Evolutionary conservation across 805 yeast genomes (phyloP).

Genomic region (Jamesozyma lodderae): DNA sequence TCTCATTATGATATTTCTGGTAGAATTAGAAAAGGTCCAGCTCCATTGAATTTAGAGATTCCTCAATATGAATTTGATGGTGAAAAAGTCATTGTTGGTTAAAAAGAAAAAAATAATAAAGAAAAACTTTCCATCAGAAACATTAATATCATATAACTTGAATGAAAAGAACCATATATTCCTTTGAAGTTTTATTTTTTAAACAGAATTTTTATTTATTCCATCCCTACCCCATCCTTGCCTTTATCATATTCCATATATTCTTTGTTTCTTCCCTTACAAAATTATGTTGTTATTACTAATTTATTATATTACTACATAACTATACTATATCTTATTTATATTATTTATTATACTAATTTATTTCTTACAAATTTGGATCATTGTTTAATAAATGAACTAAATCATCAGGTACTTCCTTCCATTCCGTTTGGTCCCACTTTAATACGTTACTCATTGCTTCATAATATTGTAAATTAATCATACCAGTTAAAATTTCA

Average conservation of each 20-base stretch:
- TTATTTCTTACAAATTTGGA: slow-evolving; percentile 11
- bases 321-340: too few species aligned
- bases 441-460: slow-evolving; percentile 11
- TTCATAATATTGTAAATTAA: slow-evolving; percentile 8
- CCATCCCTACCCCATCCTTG: too few species aligned
- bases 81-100: slow-evolving; percentile 84
- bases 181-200: neutral
- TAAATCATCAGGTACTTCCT: slow-evolving; percentile 32
- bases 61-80: slow-evolving; percentile 85
- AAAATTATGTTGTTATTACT: too few species aligned
- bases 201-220: too few species aligned
- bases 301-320: too few species aligned
- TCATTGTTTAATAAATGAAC: slow-evolving; percentile 6
- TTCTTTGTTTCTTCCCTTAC: too few species aligned
- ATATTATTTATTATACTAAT: too few species aligned
- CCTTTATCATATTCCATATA: too few species aligned
- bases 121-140: too few species aligned
- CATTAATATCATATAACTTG: too few species aligned
- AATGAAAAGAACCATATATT: too few species aligned
- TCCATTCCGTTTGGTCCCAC: slow-evolving; percentile 29
- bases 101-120: slow-evolving; percentile 24
- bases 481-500: slow-evolving; percentile 3
- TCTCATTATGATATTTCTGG: slow-evolving; percentile 99
- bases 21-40: slow-evolving; percentile 99
- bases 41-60: slow-evolving; percentile 96